Evolutionary conservation across 805 yeast genomes (phyloP).

Genomic region (Teunomyces panamensis): DNA sequence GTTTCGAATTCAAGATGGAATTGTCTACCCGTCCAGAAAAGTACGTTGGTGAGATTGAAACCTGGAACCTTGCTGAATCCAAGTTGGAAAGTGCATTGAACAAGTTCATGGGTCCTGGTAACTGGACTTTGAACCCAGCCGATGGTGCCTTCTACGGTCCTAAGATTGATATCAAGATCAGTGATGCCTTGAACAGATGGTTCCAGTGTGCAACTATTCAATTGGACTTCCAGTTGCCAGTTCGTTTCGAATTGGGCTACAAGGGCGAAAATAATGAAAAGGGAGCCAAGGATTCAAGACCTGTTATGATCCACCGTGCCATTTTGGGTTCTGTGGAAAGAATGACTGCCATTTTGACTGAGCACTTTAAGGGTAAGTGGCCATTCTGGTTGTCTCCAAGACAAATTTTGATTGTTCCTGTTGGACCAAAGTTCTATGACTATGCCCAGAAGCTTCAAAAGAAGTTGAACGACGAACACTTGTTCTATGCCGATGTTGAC

Average conservation of each 20-base stretch:
- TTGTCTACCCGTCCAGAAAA: conserved; percentile 96
- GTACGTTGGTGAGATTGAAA: conserved; percentile 88
- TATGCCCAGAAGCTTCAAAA: conserved; percentile 84
- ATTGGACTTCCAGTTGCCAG: conserved; percentile 96
- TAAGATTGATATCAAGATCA: conserved; percentile 93
- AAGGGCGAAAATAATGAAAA: conserved; percentile 60
- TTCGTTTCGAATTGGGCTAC: conserved; percentile 86
- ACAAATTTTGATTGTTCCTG: conserved; percentile 94
- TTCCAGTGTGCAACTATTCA: conserved; percentile 99
- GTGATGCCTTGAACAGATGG: conserved; percentile 95
- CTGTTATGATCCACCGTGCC: conserved; percentile 99
- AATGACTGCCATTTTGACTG: conserved; percentile 97
- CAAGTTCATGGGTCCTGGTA: conserved; percentile 70
- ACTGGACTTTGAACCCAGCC: conserved; percentile 94
- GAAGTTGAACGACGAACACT: conserved; percentile 58
- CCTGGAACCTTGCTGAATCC: conserved; percentile 90
- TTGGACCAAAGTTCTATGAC: conserved; percentile 87
- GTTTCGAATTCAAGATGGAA: conserved; percentile 95
- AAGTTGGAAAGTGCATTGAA: conserved; percentile 81
- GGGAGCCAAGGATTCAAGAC: conserved; percentile 65
- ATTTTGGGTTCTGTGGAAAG: conserved; percentile 97
- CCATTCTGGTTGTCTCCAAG: conserved; percentile 99
- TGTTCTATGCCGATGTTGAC: conserved; percentile 91
- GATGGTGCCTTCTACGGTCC: conserved; percentile 98
- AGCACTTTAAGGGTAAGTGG: conserved; percentile 99